Percentiles rank a stretch among this genome's conserved stretches.
Evolutionary conservation across 805 yeast genomes (phyloP).

Genomic region (Candida ipomoeae): DNA sequence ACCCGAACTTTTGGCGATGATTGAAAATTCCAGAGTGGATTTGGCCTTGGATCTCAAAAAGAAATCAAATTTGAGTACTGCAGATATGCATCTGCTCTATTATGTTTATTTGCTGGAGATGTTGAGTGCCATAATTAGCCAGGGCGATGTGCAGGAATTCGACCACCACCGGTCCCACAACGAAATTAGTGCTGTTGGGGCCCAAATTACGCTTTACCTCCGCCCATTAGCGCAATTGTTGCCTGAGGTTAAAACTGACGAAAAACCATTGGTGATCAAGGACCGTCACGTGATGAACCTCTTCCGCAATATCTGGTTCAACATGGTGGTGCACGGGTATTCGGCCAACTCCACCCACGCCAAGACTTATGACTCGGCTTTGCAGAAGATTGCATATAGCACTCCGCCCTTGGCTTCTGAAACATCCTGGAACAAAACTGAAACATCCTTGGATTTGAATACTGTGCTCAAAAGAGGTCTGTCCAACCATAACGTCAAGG

Average conservation of each 20-base stretch:
- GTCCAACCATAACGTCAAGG: conserved; percentile 71
- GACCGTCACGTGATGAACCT: conserved; percentile 52
- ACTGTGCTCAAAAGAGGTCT: conserved; percentile 88
- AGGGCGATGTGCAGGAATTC: conserved; percentile 72
- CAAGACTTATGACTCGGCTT: conserved; percentile 40
- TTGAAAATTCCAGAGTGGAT: conserved; percentile 48
- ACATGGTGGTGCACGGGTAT: conserved; percentile 87
- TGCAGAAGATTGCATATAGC: conserved; percentile 73
- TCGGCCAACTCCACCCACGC: conserved; percentile 55
- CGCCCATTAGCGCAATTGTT: conserved; percentile 72
- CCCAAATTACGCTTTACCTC: conserved; percentile 58
- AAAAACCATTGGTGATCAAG: conserved; percentile 38
- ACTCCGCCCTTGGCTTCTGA: conserved; percentile 41
- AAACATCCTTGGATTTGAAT: conserved; percentile 87
- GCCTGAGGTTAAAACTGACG: conserved; percentile 48
- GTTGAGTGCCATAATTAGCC: conserved; percentile 60
- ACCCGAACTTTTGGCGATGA: conserved; percentile 30
- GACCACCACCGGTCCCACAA: conserved; percentile 78
- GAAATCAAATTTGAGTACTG: conserved; percentile 18
- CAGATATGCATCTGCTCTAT: conserved; percentile 38
- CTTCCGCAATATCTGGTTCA: conserved; percentile 91
- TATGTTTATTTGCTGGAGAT: conserved; percentile 60
- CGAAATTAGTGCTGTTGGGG: conserved; percentile 68
- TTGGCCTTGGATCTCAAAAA: conserved; percentile 38
- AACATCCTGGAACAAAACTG: conserved; percentile 58